phyloP scores from a whole-genome alignment of 441 rosid species.

The Omphalea diandra region DNA sequence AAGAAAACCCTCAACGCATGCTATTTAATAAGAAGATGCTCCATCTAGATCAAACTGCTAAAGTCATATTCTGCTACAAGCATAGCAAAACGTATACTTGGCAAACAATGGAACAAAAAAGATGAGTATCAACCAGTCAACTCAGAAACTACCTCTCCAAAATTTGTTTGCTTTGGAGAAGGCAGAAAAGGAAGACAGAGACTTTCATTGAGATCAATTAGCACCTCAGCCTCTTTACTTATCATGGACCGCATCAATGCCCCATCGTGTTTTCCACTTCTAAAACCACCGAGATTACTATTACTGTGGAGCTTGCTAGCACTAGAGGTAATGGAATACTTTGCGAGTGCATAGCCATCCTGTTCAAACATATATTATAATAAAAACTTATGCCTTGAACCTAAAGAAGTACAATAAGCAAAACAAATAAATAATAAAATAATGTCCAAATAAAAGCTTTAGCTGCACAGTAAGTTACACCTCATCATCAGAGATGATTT shows the following conservation, averaged over 20 bases:
- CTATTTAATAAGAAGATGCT: neutral
- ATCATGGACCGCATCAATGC: constrained; percentile 35
- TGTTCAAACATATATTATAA: constrained; percentile 21
- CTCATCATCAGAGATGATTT: constrained; percentile 48
- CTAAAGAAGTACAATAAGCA: neutral
- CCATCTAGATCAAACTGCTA: neutral
- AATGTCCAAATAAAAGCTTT: neutral
- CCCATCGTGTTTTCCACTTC: constrained; percentile 33
- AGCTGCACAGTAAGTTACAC: constrained; percentile 26
- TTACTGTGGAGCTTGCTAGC: constrained; percentile 25
- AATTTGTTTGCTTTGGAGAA: constrained; percentile 37
- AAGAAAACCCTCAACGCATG: no score
- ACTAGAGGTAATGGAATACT: constrained; percentile 18
- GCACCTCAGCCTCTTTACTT: constrained; percentile 44
- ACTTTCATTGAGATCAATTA: constrained; percentile 37
- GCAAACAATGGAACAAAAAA: neutral
- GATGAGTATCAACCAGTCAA: neutral
- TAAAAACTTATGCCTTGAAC: neutral
- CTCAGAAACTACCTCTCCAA: constrained; percentile 45
- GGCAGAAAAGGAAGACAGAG: constrained; percentile 37
- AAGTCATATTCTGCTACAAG: neutral
- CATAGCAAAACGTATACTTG: neutral
- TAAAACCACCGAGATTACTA: constrained; percentile 17
- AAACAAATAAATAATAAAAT: neutral
- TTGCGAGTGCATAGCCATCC: constrained; percentile 25